Evolutionary conservation across 2,329 filamentous ascomycete species (phyloP).

Genomic region (Clonostachys byssicola): DNA sequence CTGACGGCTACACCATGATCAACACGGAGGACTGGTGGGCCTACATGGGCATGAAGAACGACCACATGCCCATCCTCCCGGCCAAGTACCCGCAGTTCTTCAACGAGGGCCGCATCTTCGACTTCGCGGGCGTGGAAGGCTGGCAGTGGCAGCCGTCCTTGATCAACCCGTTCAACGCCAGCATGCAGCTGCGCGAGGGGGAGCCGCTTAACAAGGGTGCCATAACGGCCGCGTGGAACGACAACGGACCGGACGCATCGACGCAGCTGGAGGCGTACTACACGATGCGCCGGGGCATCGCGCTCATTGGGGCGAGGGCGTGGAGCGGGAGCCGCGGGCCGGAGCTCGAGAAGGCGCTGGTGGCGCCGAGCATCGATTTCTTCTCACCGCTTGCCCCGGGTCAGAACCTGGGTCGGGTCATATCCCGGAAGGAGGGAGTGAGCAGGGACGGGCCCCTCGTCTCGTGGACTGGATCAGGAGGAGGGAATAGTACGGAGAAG

Average conservation of each 20-base stretch:
- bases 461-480: conserved; percentile 19
- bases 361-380: conserved; percentile 26
- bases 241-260: conserved; percentile 41
- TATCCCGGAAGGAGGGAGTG: conserved; percentile 2
- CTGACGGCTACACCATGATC: conserved; percentile 29
- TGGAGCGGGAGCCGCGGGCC: conserved; percentile 33
- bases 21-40: conserved; percentile 48
- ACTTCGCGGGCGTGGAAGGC: conserved; percentile 31
- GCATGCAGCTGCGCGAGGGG: conserved; percentile 23
- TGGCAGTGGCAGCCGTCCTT: conserved; percentile 42
- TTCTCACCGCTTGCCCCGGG: conserved; percentile 29
- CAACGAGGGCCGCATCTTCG: conserved; percentile 33
- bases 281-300: conserved; percentile 36
- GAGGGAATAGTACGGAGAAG: conserved; percentile 1
- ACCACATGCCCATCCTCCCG: conserved; percentile 38
- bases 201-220: conserved; percentile 24
- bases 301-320: conserved; percentile 34
- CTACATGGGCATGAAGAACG: conserved; percentile 50
- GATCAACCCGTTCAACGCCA: conserved; percentile 35
- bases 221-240: conserved; percentile 40
- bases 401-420: conserved; percentile 35
- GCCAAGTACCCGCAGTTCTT: conserved; percentile 41
- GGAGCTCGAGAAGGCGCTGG: conserved; percentile 14
- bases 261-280: conserved; percentile 43
- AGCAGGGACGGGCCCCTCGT: conserved; percentile 12